Base-by-base conservation (phyloP, 495 filamentous ascomycete species). In the Glarea lozoyensis region DNA sequence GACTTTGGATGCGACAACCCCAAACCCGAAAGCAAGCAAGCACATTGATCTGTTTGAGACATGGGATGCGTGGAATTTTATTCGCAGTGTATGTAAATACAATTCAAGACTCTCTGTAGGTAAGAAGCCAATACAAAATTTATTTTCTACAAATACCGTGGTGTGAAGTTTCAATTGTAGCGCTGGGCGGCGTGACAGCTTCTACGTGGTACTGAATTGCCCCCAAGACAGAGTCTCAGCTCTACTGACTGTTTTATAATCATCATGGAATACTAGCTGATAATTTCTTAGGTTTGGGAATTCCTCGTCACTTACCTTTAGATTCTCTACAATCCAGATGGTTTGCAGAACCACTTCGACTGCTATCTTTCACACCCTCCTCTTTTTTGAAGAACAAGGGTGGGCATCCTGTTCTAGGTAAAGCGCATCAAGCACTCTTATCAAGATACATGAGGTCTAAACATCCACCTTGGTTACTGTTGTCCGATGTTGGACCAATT, bases 61-160 rank as follows among this genome's bases (percentile, higher is more conserved):
- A 5, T 98, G 92, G 93, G 90, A 96, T 65, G 81, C 82, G 7
- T 98, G 92, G 92, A 81, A 97, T 60, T 66, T 78, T 24, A 86
- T 97, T 50, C 69, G 93, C 41, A 81, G 83, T 32, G 66, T 85
- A 19, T 97, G 88, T 78, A 86, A 78, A 65, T 96, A 97, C 54
- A 81, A 81, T 60, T 57, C 72, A 37, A 75, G 85, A 60, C 69
- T 98, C 40, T 83, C 81, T 44, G 77, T 96, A 64, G 88, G 90
- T 97, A 82, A 69, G 87, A 67, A 53, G 47, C 48, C 39, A 47
- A 46, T 53, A 51, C 43, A 52, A 47, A 21, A 29, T 40, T 35
- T 37, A 37, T 24, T 42, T 35, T 21, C 41, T 10, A 23, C 21
- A 34, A 24, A 62, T 52, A 21, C 36, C 37, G 42, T 30, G 41